Percentiles rank a stretch among this genome's conserved stretches.
Conservation (phyloP, 164 flowering plant species). For the Magnolia kwangsiensis region DNA sequence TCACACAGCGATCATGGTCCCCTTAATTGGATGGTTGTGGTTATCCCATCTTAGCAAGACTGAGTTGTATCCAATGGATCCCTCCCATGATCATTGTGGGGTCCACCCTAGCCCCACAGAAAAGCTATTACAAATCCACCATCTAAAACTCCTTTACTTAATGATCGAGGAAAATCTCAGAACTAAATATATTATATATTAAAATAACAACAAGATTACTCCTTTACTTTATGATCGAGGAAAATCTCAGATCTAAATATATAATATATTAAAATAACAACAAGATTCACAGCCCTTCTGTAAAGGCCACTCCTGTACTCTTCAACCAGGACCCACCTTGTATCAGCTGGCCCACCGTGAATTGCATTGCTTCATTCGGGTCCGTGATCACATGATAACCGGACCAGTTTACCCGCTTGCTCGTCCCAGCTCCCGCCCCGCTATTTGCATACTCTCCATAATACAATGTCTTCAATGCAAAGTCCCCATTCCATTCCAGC, state of each 20-base stretch:
- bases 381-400: constrained; percentile 39
- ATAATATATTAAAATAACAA: not conserved
- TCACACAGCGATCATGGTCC: too few species aligned
- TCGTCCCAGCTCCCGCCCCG: constrained; percentile 37
- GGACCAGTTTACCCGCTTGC: constrained; percentile 38
- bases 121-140: too few species aligned
- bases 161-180: too few species aligned
- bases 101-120: too few species aligned
- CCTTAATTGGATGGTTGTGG: too few species aligned
- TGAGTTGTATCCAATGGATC: too few species aligned
- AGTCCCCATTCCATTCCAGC: constrained; percentile 35
- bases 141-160: too few species aligned
- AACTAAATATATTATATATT: too few species aligned
- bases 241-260: too few species aligned
- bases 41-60: too few species aligned
- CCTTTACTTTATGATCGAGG: too few species aligned
- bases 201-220: not conserved
- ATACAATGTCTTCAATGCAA: constrained; percentile 38
- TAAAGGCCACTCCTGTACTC: constrained; percentile 34
- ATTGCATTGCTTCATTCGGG: constrained; percentile 29
- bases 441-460: constrained; percentile 44
- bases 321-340: constrained; percentile 42
- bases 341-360: constrained; percentile 37
- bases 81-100: too few species aligned
- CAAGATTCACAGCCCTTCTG: constrained; percentile 31